Base-by-base conservation (phyloP, 495 filamentous ascomycete genomes). In the Durotheca rogersii region DNA sequence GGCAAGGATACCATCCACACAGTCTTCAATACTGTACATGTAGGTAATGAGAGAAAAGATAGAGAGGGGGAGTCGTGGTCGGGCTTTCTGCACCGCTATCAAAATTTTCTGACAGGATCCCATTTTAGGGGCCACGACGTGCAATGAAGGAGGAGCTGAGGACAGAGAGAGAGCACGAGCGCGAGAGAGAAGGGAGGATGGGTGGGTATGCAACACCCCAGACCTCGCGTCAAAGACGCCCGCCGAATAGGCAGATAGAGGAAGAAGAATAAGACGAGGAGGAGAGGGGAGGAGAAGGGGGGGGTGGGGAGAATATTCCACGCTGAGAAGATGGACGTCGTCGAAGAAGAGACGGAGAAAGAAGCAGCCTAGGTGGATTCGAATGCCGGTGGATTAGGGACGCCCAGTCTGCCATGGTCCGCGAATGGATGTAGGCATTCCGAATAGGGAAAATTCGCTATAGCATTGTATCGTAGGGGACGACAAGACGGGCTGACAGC, bases 11-110 rank as follows among this genome's bases (percentile, higher is more conserved):
- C 21, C 49, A 50, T 25, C 56, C 56, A 59, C 56, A 59, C 56
- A 59, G 56, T 59, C 30, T 34, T 27, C 14, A 47, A 21, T 59
- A 59, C 56, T 59, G 56, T 59, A 59, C 54, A 59, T 46, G 46
- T 35, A 39, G 27, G 41, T 32, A 46, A 44, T 37, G 37, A 23
- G n/a, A n/a, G n/a, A n/a, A n/a, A n/a, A n/a, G n/a, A n/a, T n/a
- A n/a, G n/a, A n/a, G n/a, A n/a, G n/a, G n/a, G n/a, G n/a, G n/a
- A n/a, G n/a, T n/a, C n/a, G n/a, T n/a, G 31, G 32, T 35, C n/a
- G 34, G 19, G 41, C 33, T 27, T 27, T 27, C 4, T 45, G 44
- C 31, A 45, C 43, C 17, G 55, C 44, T 16, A 53, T 20, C 39
- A 29, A 33, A 9, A 43, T 42, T 39, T 32, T 39, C 44, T 54